Base-by-base conservation (phyloP, 2,329 filamentous ascomycete species). In the Lasiodiplodia sp. region DNA sequence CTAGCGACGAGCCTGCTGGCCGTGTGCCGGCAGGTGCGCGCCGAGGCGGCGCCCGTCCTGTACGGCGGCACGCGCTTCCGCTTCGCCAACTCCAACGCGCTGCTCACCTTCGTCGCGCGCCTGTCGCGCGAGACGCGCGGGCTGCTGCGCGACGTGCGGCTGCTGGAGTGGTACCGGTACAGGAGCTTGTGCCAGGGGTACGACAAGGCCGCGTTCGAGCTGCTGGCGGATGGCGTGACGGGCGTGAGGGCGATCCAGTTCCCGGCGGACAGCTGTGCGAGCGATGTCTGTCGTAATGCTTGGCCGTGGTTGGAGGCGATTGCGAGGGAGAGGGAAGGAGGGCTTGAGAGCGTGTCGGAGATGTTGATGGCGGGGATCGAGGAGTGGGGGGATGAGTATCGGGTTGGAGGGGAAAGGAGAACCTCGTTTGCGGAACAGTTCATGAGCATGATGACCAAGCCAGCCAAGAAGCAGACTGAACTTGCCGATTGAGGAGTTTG, bases 251-350 rank as follows among this genome's bases (percentile, higher is more conserved):
- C 69, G 7, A 34, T 71, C 80, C 18, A 66, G 68, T 11, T 69
- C 79, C 21, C 70, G 0, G 11, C 69, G 44, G 6, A 21, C n/a
- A 23, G 60, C 18, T 44, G 38, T 7, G 78, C 78, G 3, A 73
- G 72, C 7, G 73, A 75, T 28, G 55, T 80, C 28, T 80, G 78
- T 66, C 78, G 77, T 8, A 74, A 78, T 53, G 76, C 73, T 0
- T 78, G 78, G 40, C 73, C 75, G 6, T 81, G 78, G 78, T 71
- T 81, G 8, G 79, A 81, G 58, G 75, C 76, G 1, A 71, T 79
- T 78, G 74, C 4, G 58, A 56, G 10, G 73, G 72, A 4, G 76
- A 73, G 55, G 73, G 75, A 2, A 74, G 71, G 34, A 21, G 68
- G 60, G 2, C 31, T 64, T 3, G 77, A 79, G 67, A 78, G 75